phyloP scores from a whole-genome alignment of 2,329 filamentous ascomycete genomes.

The Ciborinia camelliae region DNA sequence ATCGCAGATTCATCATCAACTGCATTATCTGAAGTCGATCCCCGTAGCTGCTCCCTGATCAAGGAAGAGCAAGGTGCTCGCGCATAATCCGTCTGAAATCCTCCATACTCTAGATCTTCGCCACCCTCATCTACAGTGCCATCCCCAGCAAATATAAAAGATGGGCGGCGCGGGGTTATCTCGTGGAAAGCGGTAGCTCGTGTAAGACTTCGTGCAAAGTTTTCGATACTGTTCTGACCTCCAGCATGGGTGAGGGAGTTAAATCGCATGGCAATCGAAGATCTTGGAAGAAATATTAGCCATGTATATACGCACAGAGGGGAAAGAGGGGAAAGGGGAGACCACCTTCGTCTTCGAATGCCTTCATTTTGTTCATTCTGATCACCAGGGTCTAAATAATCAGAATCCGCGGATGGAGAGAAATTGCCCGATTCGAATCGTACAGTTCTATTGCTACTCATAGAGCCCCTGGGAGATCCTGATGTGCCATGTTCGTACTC shows the following conservation, averaged over 20 bases:
- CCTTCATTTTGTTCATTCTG: conserved; percentile 14
- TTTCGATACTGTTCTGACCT: conserved; percentile 89
- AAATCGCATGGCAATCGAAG: conserved; percentile 57
- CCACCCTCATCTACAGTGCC: conserved; percentile 22
- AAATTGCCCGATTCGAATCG: conserved; percentile 29
- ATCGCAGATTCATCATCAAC: conserved; percentile 31
- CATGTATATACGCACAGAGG: background rate
- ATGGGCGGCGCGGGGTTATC: conserved; percentile 74
- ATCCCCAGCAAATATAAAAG: conserved; percentile 66
- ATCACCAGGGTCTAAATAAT: background rate
- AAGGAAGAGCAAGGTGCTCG: conserved; percentile 38
- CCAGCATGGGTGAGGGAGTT: conserved; percentile 67
- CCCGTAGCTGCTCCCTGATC: conserved; percentile 52
- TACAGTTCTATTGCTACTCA: conserved; percentile 34
- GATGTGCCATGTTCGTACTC: conserved; percentile 38
- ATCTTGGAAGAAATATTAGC: conserved; percentile 41
- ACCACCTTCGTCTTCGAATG: conserved; percentile 35
- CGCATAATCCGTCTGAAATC: conserved; percentile 30
- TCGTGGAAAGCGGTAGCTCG: conserved; percentile 85
- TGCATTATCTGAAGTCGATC: conserved; percentile 36
- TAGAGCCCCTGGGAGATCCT: conserved; percentile 31
- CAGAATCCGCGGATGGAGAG: conserved; percentile 11
- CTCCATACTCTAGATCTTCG: conserved; percentile 30
- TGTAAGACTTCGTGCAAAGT: conserved; percentile 90
- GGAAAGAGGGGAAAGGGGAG: background rate